Evolutionary conservation across 192 early-diverging fungal genomes (phyloP), one percentile per base, ranked within the genome.

Genomic region (Podila minutissima): DNA sequence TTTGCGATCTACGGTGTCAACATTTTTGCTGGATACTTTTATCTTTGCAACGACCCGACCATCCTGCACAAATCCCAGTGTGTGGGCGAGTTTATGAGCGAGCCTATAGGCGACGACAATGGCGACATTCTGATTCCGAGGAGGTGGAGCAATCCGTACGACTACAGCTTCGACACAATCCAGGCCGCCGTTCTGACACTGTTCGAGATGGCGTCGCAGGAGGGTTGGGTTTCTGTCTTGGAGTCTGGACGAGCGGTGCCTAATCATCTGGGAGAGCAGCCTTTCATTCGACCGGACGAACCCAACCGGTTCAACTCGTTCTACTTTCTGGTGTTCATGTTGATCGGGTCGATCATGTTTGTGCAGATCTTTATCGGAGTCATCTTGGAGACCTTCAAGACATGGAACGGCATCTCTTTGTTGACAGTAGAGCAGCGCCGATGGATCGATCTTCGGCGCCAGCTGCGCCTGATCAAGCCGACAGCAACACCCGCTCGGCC

Each of bases 301-400:
- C 74, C 86, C 50, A 86, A 89, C 49, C 76, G 84, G 28, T 79
- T 79, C 76, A 85, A 84, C 67, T 85, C 84, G 0, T 78, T 89
- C 59, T 91, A 86, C 59, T 91, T 87, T 50, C 78, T 91, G 70
- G 68, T 87, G 4, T 91, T 87, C 67, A 91, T 88, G 67, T 62
- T 91, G 66, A 78, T 86, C 20, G 89, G 88, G 0, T 86, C 88
- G 5, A 85, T 91, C 0, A 86, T 91, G 59, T 82, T 91, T 59
- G 81, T 91, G 10, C 87, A 86, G 26, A 64, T 91, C 15, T 91
- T 91, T 68, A 74, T 91, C 26, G 88, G 89, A 17, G 85, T 91
- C 33, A 85, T 91, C n/a, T 82, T 91, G 67, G 87, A 87, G 61
- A 85, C 86, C 29, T 91, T 87, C 69, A 82, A 85, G 46, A 84